Conservation (phyloP, 345 rosid genomes). For the Arabis alpina region DNA sequence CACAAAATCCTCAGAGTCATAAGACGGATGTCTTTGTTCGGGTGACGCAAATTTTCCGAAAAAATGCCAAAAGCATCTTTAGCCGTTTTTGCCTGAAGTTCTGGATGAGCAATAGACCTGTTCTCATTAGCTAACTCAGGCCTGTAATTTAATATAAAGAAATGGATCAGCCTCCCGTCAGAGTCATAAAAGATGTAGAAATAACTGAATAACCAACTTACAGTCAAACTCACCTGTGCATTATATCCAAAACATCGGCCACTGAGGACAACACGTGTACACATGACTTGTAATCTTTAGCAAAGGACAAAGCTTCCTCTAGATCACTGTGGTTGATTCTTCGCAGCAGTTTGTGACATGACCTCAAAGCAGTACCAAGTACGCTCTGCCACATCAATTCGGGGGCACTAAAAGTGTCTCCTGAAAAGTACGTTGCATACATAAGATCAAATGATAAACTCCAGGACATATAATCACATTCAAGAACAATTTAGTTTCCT, state of each 20-base stretch:
- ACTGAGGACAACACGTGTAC: constrained; percentile 66
- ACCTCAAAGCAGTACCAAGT: constrained; percentile 68
- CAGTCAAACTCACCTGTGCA: constrained; percentile 60
- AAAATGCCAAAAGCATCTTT: constrained; percentile 52
- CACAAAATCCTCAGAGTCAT: constrained; percentile 76
- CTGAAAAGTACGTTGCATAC: constrained; percentile 46
- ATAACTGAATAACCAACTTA: constrained; percentile 24
- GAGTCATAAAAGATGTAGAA: constrained; percentile 26
- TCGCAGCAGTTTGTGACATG: constrained; percentile 48
- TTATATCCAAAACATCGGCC: constrained; percentile 75
- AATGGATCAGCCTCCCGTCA: constrained; percentile 27
- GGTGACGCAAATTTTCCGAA: constrained; percentile 71
- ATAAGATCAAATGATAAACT: constrained; percentile 20
- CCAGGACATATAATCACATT: constrained; percentile 8
- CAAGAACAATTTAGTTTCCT: constrained; percentile 12
- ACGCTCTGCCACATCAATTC: constrained; percentile 72
- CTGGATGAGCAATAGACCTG: constrained; percentile 42
- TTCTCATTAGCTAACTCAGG: constrained; percentile 44
- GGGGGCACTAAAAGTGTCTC: constrained; percentile 51
- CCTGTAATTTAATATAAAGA: constrained; percentile 45
- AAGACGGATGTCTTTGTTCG: constrained; percentile 72
- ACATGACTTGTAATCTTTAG: constrained; percentile 66
- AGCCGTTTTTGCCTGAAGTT: constrained; percentile 52
- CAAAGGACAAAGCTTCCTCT: constrained; percentile 59
- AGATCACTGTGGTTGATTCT: constrained; percentile 48